A percentile compares a stretch with the other conserved stretches of the same genome.
Evolutionary conservation across 2,329 filamentous ascomycete genomes (phyloP).

Genomic region (Penicillium brevicompactum): DNA sequence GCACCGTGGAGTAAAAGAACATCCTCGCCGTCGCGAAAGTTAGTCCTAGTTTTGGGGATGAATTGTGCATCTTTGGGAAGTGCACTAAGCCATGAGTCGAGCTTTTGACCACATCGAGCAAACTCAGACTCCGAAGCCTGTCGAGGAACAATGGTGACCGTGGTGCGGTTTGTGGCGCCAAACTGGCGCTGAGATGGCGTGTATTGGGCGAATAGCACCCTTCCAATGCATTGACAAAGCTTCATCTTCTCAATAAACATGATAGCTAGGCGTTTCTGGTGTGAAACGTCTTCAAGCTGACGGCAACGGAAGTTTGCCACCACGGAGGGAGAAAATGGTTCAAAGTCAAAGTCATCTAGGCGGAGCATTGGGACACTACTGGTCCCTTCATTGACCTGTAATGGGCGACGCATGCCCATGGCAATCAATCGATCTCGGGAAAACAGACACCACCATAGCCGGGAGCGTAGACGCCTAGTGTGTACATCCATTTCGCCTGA

Average conservation of each 20-base stretch:
- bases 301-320: constrained; percentile 67
- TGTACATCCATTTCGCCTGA: constrained; percentile 65
- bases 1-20: constrained; percentile 68
- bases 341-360: constrained; percentile 76
- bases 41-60: constrained; percentile 61
- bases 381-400: constrained; percentile 84
- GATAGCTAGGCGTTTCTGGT: constrained; percentile 74
- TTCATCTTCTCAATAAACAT: constrained; percentile 90
- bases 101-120: constrained; percentile 71
- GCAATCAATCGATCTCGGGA: constrained; percentile 89
- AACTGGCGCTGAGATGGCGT: constrained; percentile 80
- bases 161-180: constrained; percentile 65
- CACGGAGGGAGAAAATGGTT: constrained; percentile 65
- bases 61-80: constrained; percentile 73
- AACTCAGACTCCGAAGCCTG: constrained; percentile 78
- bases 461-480: constrained; percentile 76
- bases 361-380: constrained; percentile 88
- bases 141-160: constrained; percentile 82
- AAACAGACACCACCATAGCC: constrained; percentile 93
- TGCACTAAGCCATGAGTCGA: constrained; percentile 71
- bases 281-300: constrained; percentile 66
- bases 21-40: constrained; percentile 53
- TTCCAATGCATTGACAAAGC: constrained; percentile 80
- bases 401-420: constrained; percentile 83
- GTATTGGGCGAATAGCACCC: constrained; percentile 84